A percentile compares a stretch with the other conserved stretches of the same genome.
Evolutionary conservation across 306 rosid species (phyloP).

Genomic region (Dryas drummondii): DNA sequence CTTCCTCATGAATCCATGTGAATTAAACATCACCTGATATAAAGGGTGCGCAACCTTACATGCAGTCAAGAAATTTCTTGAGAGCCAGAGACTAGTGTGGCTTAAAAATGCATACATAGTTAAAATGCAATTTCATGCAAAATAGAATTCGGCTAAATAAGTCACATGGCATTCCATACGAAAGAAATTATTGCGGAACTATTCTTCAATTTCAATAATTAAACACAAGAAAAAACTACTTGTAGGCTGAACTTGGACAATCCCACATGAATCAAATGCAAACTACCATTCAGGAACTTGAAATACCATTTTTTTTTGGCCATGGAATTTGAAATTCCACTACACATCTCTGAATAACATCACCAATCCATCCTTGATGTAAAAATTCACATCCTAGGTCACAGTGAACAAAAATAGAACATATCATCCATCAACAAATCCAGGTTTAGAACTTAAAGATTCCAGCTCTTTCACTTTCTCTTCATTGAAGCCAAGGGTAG

Average conservation of each 20-base stretch:
- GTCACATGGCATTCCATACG: background rate
- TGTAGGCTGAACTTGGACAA: background rate
- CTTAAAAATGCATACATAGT: background rate
- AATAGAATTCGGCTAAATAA: background rate
- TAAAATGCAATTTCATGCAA: background rate
- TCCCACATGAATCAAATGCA: background rate
- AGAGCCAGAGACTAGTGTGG: background rate
- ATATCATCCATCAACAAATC: conserved; percentile 43
- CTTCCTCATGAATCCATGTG: background rate
- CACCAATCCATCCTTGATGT: conserved; percentile 23
- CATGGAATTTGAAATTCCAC: conserved; percentile 11
- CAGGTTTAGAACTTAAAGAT: conserved; percentile 46
- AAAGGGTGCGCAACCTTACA: background rate
- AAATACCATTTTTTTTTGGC: background rate
- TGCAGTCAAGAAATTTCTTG: background rate
- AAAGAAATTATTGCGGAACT: background rate
- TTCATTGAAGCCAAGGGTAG: conserved; percentile 51
- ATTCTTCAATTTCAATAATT: background rate
- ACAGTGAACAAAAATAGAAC: conserved; percentile 15
- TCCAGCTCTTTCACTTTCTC: conserved; percentile 68
- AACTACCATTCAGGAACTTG: conserved; percentile 7
- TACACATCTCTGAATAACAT: conserved; percentile 21
- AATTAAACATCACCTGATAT: background rate
- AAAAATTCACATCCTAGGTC: conserved; percentile 27
- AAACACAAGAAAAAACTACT: background rate